Conservation (phyloP, 1,139 yeast species). For the Groenewaldozyma sp. region DNA sequence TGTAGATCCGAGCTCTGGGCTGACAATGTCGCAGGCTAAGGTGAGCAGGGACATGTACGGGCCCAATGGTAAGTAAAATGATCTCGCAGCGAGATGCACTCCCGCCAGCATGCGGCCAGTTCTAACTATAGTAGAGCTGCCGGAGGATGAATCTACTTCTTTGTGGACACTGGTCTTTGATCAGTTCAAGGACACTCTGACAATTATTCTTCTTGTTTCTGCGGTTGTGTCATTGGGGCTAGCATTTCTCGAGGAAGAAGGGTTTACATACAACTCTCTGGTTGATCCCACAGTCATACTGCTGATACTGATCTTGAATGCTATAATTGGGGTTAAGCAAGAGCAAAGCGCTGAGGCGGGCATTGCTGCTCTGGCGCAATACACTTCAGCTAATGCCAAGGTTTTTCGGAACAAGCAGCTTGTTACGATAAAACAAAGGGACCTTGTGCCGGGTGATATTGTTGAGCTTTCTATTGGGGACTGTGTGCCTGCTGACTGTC, state of each 20-base stretch:
- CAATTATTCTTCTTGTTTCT: slow-evolving; percentile 31
- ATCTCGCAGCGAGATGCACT: too few relatives aligned
- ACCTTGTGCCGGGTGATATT: slow-evolving; percentile 45
- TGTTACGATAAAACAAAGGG: slow-evolving; percentile 33
- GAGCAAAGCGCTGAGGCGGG: slow-evolving; percentile 37
- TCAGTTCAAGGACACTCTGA: slow-evolving; percentile 34
- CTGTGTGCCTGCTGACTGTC: slow-evolving; percentile 44
- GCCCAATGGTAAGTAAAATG: slow-evolving; percentile 14
- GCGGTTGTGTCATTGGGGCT: slow-evolving; percentile 33
- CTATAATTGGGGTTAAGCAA: slow-evolving; percentile 36
- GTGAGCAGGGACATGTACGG: slow-evolving; percentile 20
- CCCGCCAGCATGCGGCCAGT: too few relatives aligned
- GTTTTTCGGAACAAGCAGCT: slow-evolving; percentile 36
- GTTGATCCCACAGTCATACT: slow-evolving; percentile 35
- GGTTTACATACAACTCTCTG: slow-evolving; percentile 28
- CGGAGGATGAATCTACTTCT: slow-evolving; percentile 31
- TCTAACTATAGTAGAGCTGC: slow-evolving; percentile 14
- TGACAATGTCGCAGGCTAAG: slow-evolving; percentile 19
- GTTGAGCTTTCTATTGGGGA: slow-evolving; percentile 38
- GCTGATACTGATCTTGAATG: slow-evolving; percentile 31
- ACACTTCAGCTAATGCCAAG: slow-evolving; percentile 32
- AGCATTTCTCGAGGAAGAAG: slow-evolving; percentile 30
- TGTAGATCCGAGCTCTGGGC: slow-evolving; percentile 19
- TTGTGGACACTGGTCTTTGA: slow-evolving; percentile 29
- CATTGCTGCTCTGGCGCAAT: slow-evolving; percentile 33